Percentiles rank a stretch among this genome's conserved stretches.
phyloP scores from a whole-genome alignment of 2,329 filamentous ascomycete species.

The Ciborinia camelliae region DNA sequence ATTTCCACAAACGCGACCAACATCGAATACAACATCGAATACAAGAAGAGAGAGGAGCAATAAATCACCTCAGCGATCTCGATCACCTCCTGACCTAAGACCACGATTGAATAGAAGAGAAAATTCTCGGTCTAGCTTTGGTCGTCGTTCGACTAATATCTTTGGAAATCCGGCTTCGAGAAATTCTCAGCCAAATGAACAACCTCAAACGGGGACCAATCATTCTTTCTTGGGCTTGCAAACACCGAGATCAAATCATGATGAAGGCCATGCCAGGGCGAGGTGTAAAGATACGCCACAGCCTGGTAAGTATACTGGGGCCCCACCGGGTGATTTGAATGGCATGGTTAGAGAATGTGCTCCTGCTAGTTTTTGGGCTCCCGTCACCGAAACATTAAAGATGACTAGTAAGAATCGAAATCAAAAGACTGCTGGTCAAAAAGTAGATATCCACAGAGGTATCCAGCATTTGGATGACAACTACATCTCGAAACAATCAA shows the following conservation, averaged over 20 bases:
- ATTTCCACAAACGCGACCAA: slow-evolving; percentile 22
- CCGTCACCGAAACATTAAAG: background rate
- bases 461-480: background rate
- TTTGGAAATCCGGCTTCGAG: slow-evolving; percentile 32
- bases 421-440: background rate
- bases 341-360: slow-evolving; percentile 23
- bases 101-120: slow-evolving; percentile 31
- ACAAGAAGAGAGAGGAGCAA: background rate
- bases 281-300: slow-evolving; percentile 19
- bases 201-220: slow-evolving; percentile 29
- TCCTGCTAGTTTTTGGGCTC: slow-evolving; percentile 19
- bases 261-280: slow-evolving; percentile 30
- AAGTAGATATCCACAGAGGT: slow-evolving; percentile 15
- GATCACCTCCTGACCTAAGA: slow-evolving; percentile 10
- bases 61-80: background rate
- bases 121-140: slow-evolving; percentile 36
- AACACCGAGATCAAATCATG: slow-evolving; percentile 29
- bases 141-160: slow-evolving; percentile 30
- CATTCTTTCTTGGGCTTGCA: slow-evolving; percentile 36
- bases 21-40: no score
- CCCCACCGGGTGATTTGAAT: slow-evolving; percentile 3
- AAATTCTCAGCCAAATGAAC: slow-evolving; percentile 30
- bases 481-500: background rate
- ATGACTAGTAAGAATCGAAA: background rate
- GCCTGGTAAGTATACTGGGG: slow-evolving; percentile 20